A percentile compares a stretch with the other conserved stretches of the same genome.
These are phyloP conservation scores for Thamnidium elegans DNA, from an alignment of 192 early-diverging fungal species.

Conservation along the genomic window DNA sequence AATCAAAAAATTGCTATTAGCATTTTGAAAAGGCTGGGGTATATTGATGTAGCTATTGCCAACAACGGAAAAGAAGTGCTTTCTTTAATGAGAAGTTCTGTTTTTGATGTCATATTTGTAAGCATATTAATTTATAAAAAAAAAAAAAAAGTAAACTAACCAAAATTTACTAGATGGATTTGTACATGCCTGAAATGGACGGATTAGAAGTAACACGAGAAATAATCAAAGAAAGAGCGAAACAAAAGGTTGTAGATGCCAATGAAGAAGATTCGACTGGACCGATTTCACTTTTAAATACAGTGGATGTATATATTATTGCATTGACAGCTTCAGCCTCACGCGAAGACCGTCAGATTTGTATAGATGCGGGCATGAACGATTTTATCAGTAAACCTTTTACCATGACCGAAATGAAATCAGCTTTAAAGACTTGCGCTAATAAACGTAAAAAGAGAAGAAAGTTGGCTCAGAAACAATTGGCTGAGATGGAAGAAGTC, in stretches of 20 bases:
- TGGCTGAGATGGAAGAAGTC: neutral
- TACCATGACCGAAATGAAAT: conserved; percentile 46
- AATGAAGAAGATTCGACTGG: neutral
- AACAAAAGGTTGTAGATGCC: neutral
- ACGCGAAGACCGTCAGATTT: conserved; percentile 46
- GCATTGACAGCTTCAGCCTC: conserved; percentile 53
- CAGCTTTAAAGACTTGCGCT: conserved; percentile 27
- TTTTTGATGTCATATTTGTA: conserved; percentile 50
- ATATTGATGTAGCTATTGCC: conserved; percentile 42
- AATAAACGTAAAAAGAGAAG: conserved; percentile 15
- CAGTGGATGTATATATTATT: conserved; percentile 47
- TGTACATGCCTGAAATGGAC: conserved; percentile 43
- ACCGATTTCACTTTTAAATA: conserved; percentile 14
- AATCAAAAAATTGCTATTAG: conserved; percentile 53
- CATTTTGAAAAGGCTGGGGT: conserved; percentile 47
- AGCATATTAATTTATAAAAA: neutral
- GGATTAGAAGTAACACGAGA: conserved; percentile 34
- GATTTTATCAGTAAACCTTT: conserved; percentile 55
- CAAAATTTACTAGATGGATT: conserved; percentile 29
- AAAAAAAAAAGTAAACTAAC: neutral
- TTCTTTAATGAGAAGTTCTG: conserved; percentile 33
- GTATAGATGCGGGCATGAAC: conserved; percentile 55
- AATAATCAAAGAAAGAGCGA: conserved; percentile 23
- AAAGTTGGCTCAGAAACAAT: neutral
- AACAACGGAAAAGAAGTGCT: conserved; percentile 50